Evolutionary conservation across 192 early-diverging fungal species (phyloP).

Genomic region (Diversispora epigaea): DNA sequence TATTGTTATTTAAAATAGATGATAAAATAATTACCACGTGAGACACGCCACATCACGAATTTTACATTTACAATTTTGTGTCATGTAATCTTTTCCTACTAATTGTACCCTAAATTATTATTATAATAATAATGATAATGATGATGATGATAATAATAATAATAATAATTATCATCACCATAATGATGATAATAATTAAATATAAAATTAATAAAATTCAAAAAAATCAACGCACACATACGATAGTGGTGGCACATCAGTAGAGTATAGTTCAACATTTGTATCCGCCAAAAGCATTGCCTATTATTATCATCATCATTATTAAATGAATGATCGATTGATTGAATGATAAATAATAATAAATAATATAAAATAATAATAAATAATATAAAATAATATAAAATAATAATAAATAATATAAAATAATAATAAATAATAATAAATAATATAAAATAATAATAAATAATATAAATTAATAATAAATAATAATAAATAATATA

Average conservation of each 20-base stretch:
- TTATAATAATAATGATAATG: background rate
- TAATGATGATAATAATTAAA: background rate
- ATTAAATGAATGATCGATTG: too few species aligned
- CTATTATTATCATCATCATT: slow-evolving; percentile 28
- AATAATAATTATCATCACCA: too few species aligned
- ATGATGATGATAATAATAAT: background rate
- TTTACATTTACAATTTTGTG: slow-evolving; percentile 67
- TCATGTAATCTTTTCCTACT: slow-evolving; percentile 69
- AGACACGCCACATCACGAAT: slow-evolving; percentile 71
- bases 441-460: too few species aligned
- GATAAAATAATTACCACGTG: slow-evolving; percentile 50
- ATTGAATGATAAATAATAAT: too few species aligned
- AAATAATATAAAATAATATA: too few species aligned
- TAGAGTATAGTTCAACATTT: slow-evolving; percentile 71
- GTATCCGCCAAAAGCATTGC: slow-evolving; percentile 69
- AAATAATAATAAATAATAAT: too few species aligned
- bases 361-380: too few species aligned
- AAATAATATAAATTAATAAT: too few species aligned
- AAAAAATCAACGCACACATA: slow-evolving; percentile 44
- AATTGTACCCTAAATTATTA: slow-evolving; percentile 53
- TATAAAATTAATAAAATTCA: slow-evolving; percentile 15
- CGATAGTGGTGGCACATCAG: slow-evolving; percentile 68
- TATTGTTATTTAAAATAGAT: background rate
- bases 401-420: too few species aligned
- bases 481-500: too few species aligned